Evolutionary conservation across 768 basidiomycete genomes (phyloP).

Genomic region (Phylloporus arenicola): DNA sequence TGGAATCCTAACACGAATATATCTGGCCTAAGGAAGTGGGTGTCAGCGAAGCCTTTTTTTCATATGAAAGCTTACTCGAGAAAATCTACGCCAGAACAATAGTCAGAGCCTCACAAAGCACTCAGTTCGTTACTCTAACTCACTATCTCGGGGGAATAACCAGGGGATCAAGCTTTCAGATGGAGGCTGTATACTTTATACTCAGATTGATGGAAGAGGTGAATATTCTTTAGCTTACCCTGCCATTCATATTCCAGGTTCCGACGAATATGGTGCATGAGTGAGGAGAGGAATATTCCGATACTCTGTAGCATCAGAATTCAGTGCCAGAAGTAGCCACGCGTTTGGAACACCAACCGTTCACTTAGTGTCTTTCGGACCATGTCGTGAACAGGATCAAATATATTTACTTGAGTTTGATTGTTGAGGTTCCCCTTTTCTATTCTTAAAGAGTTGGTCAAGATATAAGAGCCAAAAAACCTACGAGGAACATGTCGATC

Average conservation of each 20-base stretch:
- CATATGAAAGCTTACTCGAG: slow-evolving; percentile 12
- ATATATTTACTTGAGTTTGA: slow-evolving; percentile 84
- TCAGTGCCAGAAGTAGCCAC: not conserved
- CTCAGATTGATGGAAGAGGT: slow-evolving; percentile 7
- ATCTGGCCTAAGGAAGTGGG: slow-evolving; percentile 56
- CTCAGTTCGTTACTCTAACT: slow-evolving; percentile 23
- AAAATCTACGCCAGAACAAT: slow-evolving; percentile 9
- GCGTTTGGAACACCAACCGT: slow-evolving; percentile 41
- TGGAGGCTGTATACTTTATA: slow-evolving; percentile 45
- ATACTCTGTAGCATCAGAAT: slow-evolving; percentile 39
- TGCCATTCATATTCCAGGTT: slow-evolving; percentile 95
- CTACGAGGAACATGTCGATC: slow-evolving; percentile 91
- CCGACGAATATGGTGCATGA: slow-evolving; percentile 77
- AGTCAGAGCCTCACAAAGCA: slow-evolving; percentile 1
- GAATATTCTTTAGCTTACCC: slow-evolving; percentile 41
- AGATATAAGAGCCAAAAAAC: slow-evolving; percentile 19
- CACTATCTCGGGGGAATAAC: slow-evolving; percentile 82
- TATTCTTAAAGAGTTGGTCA: slow-evolving; percentile 3
- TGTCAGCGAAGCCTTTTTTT: slow-evolving; percentile 23
- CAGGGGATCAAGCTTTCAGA: slow-evolving; percentile 82
- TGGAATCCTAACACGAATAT: slow-evolving; percentile 91
- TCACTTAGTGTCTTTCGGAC: slow-evolving; percentile 66
- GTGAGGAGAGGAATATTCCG: slow-evolving; percentile 80
- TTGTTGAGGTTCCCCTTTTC: slow-evolving; percentile 84
- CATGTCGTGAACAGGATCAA: slow-evolving; percentile 89